Percentiles rank a stretch among this genome's conserved stretches.
phyloP scores from a whole-genome alignment of 805 yeast species.

The Candida qinlingensis region DNA sequence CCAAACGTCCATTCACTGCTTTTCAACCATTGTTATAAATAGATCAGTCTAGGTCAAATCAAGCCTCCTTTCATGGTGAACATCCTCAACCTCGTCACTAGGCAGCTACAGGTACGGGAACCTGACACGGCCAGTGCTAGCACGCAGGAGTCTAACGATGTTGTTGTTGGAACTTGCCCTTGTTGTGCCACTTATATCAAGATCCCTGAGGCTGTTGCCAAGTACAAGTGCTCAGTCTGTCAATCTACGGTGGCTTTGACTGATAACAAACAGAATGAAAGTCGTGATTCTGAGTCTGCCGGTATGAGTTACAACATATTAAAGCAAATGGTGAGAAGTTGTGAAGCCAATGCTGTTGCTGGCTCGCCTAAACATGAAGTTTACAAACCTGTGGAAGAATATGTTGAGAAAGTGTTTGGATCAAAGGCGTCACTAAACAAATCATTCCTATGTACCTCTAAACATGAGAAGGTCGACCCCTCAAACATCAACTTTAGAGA shows the following conservation, averaged over 20 bases:
- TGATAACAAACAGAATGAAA: background rate
- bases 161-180: constrained; percentile 27
- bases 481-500: constrained; percentile 48
- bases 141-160: constrained; percentile 2
- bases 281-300: background rate
- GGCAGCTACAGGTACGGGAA: background rate
- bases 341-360: constrained; percentile 1
- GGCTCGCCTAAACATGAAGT: constrained; percentile 20
- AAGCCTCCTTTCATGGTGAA: background rate
- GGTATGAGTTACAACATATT: constrained; percentile 3
- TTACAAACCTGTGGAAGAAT: constrained; percentile 46
- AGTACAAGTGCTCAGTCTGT: constrained; percentile 60
- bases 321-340: constrained; percentile 3
- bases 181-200: constrained; percentile 44
- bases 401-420: constrained; percentile 44
- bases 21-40: background rate
- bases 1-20: background rate
- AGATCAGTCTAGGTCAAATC: background rate
- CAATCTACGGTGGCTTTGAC: constrained; percentile 38
- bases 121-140: constrained; percentile 5
- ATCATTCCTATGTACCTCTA: constrained; percentile 40
- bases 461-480: background rate
- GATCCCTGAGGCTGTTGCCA: constrained; percentile 30
- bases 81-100: background rate
- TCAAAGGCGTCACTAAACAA: constrained; percentile 41